Conservation (phyloP, 192 early-diverging fungal species). For the Fimicolochytrium jonesii region DNA sequence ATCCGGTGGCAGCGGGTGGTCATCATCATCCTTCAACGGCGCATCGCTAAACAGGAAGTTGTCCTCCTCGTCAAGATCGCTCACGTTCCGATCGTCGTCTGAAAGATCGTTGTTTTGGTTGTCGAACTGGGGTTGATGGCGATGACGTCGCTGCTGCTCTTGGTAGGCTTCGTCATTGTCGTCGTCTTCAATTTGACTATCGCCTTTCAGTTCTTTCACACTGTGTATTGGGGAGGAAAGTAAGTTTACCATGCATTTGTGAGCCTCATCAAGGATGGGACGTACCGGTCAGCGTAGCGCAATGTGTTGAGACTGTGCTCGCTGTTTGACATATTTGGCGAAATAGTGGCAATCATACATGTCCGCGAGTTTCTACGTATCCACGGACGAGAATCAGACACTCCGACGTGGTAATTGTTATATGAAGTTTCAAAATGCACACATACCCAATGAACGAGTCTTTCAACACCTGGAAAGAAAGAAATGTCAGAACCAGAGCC, state of each 20-base stretch:
- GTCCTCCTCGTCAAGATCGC: constrained; percentile 35
- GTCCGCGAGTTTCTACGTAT: constrained; percentile 76
- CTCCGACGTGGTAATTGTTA: background rate
- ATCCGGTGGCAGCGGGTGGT: constrained; percentile 5
- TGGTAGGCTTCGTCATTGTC: constrained; percentile 20
- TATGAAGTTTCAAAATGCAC: background rate
- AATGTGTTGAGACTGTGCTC: constrained; percentile 97
- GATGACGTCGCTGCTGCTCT: background rate
- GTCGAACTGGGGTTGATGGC: no score
- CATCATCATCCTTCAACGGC: constrained; percentile 25
- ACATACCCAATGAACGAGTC: constrained; percentile 90
- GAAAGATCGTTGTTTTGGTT: no score
- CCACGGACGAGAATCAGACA: background rate
- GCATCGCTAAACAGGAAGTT: constrained; percentile 46
- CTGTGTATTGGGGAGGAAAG: no score
- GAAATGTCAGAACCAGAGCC: no score
- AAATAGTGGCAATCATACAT: constrained; percentile 98
- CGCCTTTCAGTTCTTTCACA: constrained; percentile 58
- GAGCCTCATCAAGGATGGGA: no score
- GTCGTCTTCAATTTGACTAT: constrained; percentile 28
- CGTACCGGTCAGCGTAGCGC: constrained; percentile 87
- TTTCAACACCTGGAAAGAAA: constrained; percentile 65
- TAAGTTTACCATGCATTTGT: no score
- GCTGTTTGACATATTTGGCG: constrained; percentile 89
- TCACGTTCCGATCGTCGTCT: constrained; percentile 20